phyloP scores from a whole-genome alignment of 2,329 filamentous ascomycete species.

The Botrytis fabae region DNA sequence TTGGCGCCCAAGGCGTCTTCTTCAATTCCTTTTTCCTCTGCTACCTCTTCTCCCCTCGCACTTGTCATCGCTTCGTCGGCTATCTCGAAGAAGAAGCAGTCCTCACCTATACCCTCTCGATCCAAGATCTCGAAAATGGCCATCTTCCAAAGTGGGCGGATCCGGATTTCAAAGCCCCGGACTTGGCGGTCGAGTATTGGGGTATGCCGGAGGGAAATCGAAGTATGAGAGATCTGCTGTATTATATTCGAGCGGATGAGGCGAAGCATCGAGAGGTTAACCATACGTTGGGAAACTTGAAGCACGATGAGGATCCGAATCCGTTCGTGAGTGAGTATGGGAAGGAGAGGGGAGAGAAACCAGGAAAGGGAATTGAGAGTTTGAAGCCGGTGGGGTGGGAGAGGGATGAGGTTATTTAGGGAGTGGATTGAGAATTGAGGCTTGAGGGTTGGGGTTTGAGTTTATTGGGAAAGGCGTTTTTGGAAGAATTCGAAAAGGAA shows the following conservation, averaged over 20 bases:
- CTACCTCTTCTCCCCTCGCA: constrained; percentile 83
- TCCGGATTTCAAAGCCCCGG: constrained; percentile 70
- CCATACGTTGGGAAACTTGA: constrained; percentile 85
- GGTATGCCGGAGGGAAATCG: constrained; percentile 82
- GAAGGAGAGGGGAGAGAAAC: constrained; percentile 64
- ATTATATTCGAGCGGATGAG: constrained; percentile 90
- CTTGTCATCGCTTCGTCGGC: constrained; percentile 92
- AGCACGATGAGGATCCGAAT: constrained; percentile 85
- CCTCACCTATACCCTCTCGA: constrained; percentile 87
- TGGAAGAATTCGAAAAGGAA: no score
- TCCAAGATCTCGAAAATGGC: constrained; percentile 84
- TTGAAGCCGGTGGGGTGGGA: constrained; percentile 77
- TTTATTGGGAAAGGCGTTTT: not conserved
- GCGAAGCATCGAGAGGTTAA: constrained; percentile 91
- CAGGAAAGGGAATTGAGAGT: constrained; percentile 63
- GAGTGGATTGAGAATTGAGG: no score
- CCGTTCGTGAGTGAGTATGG: constrained; percentile 86
- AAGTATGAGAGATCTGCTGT: constrained; percentile 81
- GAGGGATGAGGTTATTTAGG: constrained; percentile 69
- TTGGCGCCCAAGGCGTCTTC: constrained; percentile 92
- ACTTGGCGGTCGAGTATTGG: constrained; percentile 92
- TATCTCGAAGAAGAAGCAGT: constrained; percentile 98
- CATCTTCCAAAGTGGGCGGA: constrained; percentile 77
- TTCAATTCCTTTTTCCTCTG: constrained; percentile 91
- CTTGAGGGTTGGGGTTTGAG: not conserved